Evolutionary conservation across 441 rosid species (phyloP), one percentile per base, ranked within the genome.

Genomic region (Adansonia madagascariensis): DNA sequence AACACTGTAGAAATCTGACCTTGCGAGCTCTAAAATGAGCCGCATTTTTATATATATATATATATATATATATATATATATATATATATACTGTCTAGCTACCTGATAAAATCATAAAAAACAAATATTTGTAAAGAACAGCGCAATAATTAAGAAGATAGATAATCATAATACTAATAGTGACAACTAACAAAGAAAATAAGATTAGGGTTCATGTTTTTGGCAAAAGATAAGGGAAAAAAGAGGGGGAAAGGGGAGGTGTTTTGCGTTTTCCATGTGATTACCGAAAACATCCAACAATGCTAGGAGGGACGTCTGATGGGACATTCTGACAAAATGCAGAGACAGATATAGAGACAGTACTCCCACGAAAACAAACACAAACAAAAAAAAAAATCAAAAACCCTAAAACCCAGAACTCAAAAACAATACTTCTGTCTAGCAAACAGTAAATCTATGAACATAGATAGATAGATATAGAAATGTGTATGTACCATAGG

Each of bases 301-400:
- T 79, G 77, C 53, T 43, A 65, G 62, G 84, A 81, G 49, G 77
- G 88, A 83, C 84, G 75, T 75, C 74, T 78, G 88, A 82, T 72
- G 62, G 66, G 78, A 85, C 85, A 74, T 83, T 71, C 82, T 86
- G 84, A 81, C 85, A 24, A 55, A 82, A 31, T 49, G 55, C 66
- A 73, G 22, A 73, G 49, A 50, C 73, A 61, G 8, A 3, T 1
- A 59, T 57, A 74, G 59, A 46, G 18, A 75, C 70, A 62, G 56
- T 47, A 68, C 56, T 46, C 14, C 56, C 27, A 17, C 65, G 11
- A n/a, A 75, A 74, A 66, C 24, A 60, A 56, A 24, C 63, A 62
- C 43, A 44, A 6, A 14, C 70, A 64, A 24, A 22, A 20, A 18
- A 56, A 18, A 56, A 17, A 17, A 17, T 3, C 3, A 6, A 22